Conservation (phyloP, 345 rosid species). For the Pistacia integerrima region DNA sequence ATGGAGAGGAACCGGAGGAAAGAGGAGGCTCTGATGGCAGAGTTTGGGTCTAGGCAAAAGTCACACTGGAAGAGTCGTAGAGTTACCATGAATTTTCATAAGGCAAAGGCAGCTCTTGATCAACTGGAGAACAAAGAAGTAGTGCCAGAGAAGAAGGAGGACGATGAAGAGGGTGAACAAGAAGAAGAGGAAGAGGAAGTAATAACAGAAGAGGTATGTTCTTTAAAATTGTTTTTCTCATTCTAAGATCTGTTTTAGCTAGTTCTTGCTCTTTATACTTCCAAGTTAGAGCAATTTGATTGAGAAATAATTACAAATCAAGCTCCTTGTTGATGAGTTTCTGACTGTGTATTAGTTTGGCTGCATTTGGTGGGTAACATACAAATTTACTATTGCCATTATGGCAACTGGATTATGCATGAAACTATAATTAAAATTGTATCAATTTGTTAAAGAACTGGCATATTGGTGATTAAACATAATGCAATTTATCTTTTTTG, state of each 20-base stretch:
- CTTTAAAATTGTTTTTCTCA: neutral
- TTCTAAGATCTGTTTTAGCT: constrained; percentile 1
- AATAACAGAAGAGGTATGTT: constrained; percentile 72
- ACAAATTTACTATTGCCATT: neutral
- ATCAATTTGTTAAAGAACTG: neutral
- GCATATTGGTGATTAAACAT: neutral
- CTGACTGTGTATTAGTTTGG: neutral
- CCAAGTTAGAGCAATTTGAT: neutral
- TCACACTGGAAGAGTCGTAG: constrained; percentile 76
- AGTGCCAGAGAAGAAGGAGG: constrained; percentile 55
- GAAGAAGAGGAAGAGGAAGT: constrained; percentile 69
- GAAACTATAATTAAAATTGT: neutral
- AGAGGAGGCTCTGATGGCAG: constrained; percentile 68
- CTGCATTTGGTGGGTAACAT: constrained; percentile 7
- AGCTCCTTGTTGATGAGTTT: neutral
- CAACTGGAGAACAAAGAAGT: constrained; percentile 82
- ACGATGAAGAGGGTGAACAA: constrained; percentile 51
- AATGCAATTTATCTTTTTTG: too few relatives aligned
- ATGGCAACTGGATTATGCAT: too few relatives aligned
- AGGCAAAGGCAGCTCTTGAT: constrained; percentile 87
- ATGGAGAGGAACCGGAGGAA: constrained; percentile 50
- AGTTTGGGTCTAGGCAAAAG: constrained; percentile 83
- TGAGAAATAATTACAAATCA: constrained; percentile 12
- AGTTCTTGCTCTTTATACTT: constrained; percentile 3
- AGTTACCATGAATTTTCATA: constrained; percentile 63